Base-by-base conservation (phyloP, 1,284 basidiomycete species). In the Leccinum griseonigrum region DNA sequence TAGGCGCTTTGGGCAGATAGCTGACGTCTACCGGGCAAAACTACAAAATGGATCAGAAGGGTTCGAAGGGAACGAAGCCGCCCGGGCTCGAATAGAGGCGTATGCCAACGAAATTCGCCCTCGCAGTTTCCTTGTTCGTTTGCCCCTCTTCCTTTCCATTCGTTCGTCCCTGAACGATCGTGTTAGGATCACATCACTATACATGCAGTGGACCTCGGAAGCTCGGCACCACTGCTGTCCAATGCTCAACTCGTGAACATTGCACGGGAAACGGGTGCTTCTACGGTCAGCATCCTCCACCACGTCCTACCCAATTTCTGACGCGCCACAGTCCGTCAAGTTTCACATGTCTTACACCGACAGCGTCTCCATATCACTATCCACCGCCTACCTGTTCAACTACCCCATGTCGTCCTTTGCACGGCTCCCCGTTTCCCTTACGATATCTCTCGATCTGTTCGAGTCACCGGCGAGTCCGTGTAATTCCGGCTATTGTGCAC, bases 351-450 rank as follows among this genome's bases (percentile, higher is more conserved):
- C 79, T 31, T 94, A 94, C 69, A 81, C 79, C 7, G 91, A 93
- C 70, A 83, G 82, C 7, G 64, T 90, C 51, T 92, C 91, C 2
- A 75, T 92, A 40, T 90, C 91, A 1, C 79, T 94, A 28, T 92
- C 91, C 34, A 93, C 91, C 1, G 88, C 90, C 26, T 89, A 91
- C 67, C 76, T 93, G 28, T 90, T 93, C 76, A 92, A 93, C 71
- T 92, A 93, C 68, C 91, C 91, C 13, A 85, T 87, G 75, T 75
- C 87, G 2, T 86, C 86, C 4, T 94, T 94, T 69, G 91, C 90
- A 7, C 86, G 90, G 38, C 82, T 94, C 43, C 91, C 91, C 4
- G 84, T 94, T 57, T 90, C 89, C 26, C 77, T 93, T 54, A 90
- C 90, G 1, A 85, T 93, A 56, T 88, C 88, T 0, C 79, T 93